Evolutionary conservation across 768 basidiomycete genomes (phyloP).

Genomic region (Saitozyma sp.): DNA sequence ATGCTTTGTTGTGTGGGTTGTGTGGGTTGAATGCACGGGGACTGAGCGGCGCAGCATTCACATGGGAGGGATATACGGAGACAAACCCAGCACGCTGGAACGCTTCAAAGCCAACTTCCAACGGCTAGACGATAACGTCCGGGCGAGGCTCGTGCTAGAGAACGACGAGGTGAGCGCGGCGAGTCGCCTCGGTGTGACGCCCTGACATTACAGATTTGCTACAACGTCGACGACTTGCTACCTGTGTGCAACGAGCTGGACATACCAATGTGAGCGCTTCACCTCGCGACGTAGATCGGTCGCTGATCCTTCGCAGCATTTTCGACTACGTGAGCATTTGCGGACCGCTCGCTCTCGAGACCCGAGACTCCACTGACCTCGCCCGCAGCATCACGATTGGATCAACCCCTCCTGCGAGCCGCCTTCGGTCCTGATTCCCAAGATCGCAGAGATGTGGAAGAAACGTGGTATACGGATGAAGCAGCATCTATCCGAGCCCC

Average conservation of each 20-base stretch:
- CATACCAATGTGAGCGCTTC: constrained; percentile 60
- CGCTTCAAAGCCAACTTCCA: constrained; percentile 72
- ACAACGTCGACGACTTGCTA: constrained; percentile 84
- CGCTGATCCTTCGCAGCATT: constrained; percentile 27
- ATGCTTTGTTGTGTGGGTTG: not conserved
- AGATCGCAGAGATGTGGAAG: constrained; percentile 71
- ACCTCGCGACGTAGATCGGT: constrained; percentile 17
- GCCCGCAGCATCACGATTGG: constrained; percentile 69
- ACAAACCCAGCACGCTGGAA: constrained; percentile 69
- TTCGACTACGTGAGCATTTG: constrained; percentile 42
- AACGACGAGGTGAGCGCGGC: constrained; percentile 74
- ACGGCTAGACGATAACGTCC: constrained; percentile 64
- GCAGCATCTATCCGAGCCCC: constrained; percentile 87
- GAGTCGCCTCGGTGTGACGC: not conserved
- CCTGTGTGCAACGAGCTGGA: constrained; percentile 79
- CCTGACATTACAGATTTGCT: constrained; percentile 63
- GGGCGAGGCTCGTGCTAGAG: constrained; percentile 78
- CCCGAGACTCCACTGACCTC: not conserved
- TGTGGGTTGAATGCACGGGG: not conserved
- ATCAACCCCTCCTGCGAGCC: constrained; percentile 59
- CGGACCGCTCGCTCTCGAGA: not conserved
- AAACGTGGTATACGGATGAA: constrained; percentile 80
- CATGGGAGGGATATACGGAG: constrained; percentile 80
- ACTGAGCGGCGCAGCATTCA: constrained; percentile 39
- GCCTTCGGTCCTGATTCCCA: constrained; percentile 66